phyloP scores from a whole-genome alignment of 2,329 filamentous ascomycete genomes.

The Lasiodiplodia sp. region DNA sequence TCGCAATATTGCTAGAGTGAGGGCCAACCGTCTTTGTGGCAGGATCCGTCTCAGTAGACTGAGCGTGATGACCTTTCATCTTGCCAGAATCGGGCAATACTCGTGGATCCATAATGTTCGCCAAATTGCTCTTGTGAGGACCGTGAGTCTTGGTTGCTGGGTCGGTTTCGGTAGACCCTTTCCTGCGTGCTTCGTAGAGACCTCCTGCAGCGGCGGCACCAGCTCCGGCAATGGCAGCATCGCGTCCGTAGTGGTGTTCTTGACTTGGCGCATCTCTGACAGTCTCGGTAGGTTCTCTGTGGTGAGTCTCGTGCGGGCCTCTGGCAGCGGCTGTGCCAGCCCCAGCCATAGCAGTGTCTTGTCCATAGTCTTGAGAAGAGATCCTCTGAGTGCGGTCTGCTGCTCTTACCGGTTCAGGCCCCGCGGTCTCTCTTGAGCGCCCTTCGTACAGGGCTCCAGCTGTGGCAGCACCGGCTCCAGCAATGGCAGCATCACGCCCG shows the following conservation, averaged over 20 bases:
- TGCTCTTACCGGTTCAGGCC: background rate
- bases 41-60: slow-evolving; percentile 31
- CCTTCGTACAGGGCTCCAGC: slow-evolving; percentile 34
- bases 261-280: background rate
- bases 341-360: background rate
- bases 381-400: background rate
- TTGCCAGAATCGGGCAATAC: slow-evolving; percentile 26
- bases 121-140: slow-evolving; percentile 23
- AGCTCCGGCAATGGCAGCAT: slow-evolving; percentile 38
- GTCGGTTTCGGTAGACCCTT: background rate
- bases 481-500: slow-evolving; percentile 39
- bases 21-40: slow-evolving; percentile 38
- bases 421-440: background rate
- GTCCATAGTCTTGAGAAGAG: background rate
- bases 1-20: slow-evolving; percentile 37
- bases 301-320: background rate
- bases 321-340: background rate
- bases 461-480: slow-evolving; percentile 35
- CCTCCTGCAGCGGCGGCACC: slow-evolving; percentile 39
- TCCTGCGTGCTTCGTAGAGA: slow-evolving; percentile 13
- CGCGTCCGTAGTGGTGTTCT: slow-evolving; percentile 38
- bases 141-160: slow-evolving; percentile 23
- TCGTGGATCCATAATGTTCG: slow-evolving; percentile 26
- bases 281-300: background rate
- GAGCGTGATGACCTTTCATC: slow-evolving; percentile 24